These are phyloP conservation scores for Ascoidea rubescens DNA, from an alignment of 805 yeast genomes.

Conservation along the genomic window DNA sequence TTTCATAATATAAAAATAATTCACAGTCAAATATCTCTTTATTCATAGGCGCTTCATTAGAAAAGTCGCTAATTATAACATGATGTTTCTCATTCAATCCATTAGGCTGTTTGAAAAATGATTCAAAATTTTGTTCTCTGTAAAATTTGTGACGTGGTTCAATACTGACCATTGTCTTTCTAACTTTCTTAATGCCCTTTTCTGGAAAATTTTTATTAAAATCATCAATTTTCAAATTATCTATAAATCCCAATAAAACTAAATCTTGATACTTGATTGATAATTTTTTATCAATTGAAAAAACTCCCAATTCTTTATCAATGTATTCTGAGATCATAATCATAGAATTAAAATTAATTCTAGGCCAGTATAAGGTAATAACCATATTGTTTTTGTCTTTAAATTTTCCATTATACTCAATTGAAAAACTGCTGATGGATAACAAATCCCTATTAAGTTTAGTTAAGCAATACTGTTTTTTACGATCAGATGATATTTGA, in stretches of 20 bases:
- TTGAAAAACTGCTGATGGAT: conserved; percentile 3
- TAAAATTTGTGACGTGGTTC: conserved; percentile 6
- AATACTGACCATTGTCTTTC: conserved; percentile 9
- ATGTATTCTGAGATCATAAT: background rate
- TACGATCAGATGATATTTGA: background rate
- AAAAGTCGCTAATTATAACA: conserved; percentile 1
- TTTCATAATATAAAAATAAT: conserved; percentile 22
- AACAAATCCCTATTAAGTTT: conserved; percentile 3
- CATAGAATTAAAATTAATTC: background rate
- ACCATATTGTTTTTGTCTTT: background rate
- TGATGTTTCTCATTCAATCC: conserved; percentile 10
- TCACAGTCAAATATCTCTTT: conserved; percentile 16
- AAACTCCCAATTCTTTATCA: conserved; percentile 7
- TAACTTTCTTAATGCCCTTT: conserved; percentile 7
- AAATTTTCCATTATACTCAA: conserved; percentile 6
- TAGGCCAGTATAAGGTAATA: conserved; percentile 7
- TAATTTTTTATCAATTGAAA: conserved; percentile 5
- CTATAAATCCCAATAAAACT: conserved; percentile 5
- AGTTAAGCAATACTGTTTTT: background rate
- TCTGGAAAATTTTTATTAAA: background rate
- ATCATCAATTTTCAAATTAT: background rate
- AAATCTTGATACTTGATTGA: conserved; percentile 7
- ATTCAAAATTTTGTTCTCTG: background rate
- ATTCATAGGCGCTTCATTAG: conserved; percentile 8
- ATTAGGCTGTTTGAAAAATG: conserved; percentile 2